phyloP scores from a whole-genome alignment of 192 early-diverging fungal species.

The Coemansia sp. region DNA sequence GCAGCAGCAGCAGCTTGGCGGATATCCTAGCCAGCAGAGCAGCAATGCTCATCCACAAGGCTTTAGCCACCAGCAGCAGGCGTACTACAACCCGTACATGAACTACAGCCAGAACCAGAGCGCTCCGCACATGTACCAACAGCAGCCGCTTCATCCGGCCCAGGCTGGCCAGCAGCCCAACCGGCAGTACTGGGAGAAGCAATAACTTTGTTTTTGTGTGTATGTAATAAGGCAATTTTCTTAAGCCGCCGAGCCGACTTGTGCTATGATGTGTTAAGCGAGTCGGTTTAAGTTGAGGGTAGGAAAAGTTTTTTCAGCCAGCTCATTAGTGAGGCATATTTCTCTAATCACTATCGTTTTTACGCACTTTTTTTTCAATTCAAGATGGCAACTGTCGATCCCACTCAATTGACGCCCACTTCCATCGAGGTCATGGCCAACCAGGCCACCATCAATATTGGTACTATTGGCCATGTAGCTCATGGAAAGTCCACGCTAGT shows the following conservation, averaged over 20 bases:
- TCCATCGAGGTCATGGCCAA: slow-evolving; percentile 91
- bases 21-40: slow-evolving; percentile 41
- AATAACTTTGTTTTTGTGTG: slow-evolving; percentile 14
- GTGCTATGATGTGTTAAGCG: too few relatives aligned
- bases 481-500: slow-evolving; percentile 99
- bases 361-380: too few relatives aligned
- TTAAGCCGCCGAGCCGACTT: too few relatives aligned
- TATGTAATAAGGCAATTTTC: too few relatives aligned
- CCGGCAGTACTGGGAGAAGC: slow-evolving; percentile 52
- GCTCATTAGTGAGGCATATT: too few relatives aligned
- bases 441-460: slow-evolving; percentile 99
- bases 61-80: slow-evolving; percentile 44
- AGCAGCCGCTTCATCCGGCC: slow-evolving; percentile 33
- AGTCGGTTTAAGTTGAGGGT: too few relatives aligned
- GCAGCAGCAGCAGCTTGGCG: slow-evolving; percentile 33
- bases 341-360: too few relatives aligned
- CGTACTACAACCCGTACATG: slow-evolving; percentile 45
- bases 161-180: slow-evolving; percentile 26
- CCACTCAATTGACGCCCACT: slow-evolving; percentile 35
- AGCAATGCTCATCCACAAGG: slow-evolving; percentile 37
- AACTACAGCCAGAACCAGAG: slow-evolving; percentile 43
- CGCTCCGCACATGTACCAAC: slow-evolving; percentile 50
- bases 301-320: too few relatives aligned
- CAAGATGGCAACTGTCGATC: slow-evolving; percentile 18
- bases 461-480: slow-evolving; percentile 99